A percentile compares a stretch with the other conserved stretches of the same genome.
These are phyloP conservation scores for Amphichorda felina DNA, from an alignment of 2,329 filamentous ascomycete species.

Conservation along the genomic window DNA sequence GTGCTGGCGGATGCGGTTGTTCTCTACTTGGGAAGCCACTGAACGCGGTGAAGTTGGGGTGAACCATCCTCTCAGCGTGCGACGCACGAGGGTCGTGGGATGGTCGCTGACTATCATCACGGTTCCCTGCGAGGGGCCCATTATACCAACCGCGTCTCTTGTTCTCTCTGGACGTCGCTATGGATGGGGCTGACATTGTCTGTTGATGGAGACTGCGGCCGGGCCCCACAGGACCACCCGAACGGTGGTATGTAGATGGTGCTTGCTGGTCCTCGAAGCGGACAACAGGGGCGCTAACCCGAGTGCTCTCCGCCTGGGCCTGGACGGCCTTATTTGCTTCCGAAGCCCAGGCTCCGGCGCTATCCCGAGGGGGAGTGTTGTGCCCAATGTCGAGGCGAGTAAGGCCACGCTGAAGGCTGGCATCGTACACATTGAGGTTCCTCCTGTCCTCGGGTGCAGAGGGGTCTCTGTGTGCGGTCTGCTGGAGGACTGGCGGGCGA, in stretches of 20 bases:
- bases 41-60: constrained; percentile 42
- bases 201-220: constrained; percentile 35
- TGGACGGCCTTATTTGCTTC: constrained; percentile 44
- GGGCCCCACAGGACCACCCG: constrained; percentile 14
- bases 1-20: constrained; percentile 8
- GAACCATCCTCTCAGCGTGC: constrained; percentile 43
- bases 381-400: constrained; percentile 53
- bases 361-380: constrained; percentile 36
- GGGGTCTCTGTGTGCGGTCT: constrained; percentile 10
- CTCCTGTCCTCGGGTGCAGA: constrained; percentile 29
- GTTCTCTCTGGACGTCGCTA: constrained; percentile 42
- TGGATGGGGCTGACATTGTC: constrained; percentile 46
- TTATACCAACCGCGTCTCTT: constrained; percentile 68
- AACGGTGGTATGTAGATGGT: constrained; percentile 17
- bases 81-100: constrained; percentile 21
- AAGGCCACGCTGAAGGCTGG: constrained; percentile 52
- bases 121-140: constrained; percentile 27
- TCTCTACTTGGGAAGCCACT: constrained; percentile 34
- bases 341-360: constrained; percentile 42
- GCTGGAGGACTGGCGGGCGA: constrained; percentile 13
- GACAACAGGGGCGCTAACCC: constrained; percentile 33
- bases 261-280: constrained; percentile 39
- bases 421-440: constrained; percentile 49
- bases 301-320: constrained; percentile 39
- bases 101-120: constrained; percentile 18